Base-by-base conservation (phyloP, 768 basidiomycete genomes). In the Tricholoma saponaceum region DNA sequence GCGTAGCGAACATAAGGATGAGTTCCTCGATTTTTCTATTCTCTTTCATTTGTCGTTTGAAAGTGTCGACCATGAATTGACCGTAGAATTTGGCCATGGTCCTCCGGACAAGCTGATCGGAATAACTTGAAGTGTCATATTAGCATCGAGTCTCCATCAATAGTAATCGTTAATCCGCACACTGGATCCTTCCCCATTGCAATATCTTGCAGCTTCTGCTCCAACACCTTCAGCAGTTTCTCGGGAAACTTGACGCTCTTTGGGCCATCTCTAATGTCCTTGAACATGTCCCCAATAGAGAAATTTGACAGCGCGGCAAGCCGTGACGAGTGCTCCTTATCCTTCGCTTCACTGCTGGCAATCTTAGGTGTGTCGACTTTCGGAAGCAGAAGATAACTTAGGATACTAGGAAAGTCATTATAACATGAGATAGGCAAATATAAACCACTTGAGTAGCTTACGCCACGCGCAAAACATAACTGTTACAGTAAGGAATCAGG, bases 21-120 rank as follows among this genome's bases (percentile, higher is more conserved):
- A 99, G 87, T 61, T 98, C 95, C 74, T 99, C 97, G 37, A 98
- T 92, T 76, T 96, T 97, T 47, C 97, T 83, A 70, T 92, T 95
- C 70, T 98, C 95, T 72, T 93, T 92, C 85, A 98, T 89, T 65
- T 95, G 90, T 33, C 84, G 82, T 57, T 89, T 86, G 77, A 97
- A 96, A 37, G 79, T 80, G 25, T 92, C 89, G 57, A 90, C 86
- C 70, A 87, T 85, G 70, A 91, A 92, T 60, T 93, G 91, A 12
- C 88, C 89, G 69, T 95, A 98, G 72, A 98, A 98, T 32, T 90
- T 87, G 56, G 88, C 95, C 80, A 96, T 89, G 1, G 92, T 93
- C 56, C 92, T 81, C 28, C 96, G 84, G 16, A 95, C 86, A 30
- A 94, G 78, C 66, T 94, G 92, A 68, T 97, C 95, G 12, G 89